A percentile compares a stretch with the other conserved stretches of the same genome.
Evolutionary conservation across 1,284 basidiomycete genomes (phyloP).

Genomic region (Erythrobasidium hasegawianum): DNA sequence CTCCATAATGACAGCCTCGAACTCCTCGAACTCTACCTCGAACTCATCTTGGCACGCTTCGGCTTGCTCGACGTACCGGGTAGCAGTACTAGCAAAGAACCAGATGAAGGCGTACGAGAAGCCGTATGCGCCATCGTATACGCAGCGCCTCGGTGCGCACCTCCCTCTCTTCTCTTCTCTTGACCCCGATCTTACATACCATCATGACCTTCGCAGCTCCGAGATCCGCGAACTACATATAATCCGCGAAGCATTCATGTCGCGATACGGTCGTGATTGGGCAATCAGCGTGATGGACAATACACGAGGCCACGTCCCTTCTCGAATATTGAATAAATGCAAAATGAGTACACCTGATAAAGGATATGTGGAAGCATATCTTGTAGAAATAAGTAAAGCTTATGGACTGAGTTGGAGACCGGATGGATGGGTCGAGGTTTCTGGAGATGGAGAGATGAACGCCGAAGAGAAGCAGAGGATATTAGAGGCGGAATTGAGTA

Average conservation of each 20-base stretch:
- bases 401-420: slow-evolving; percentile 72
- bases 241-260: slow-evolving; percentile 87
- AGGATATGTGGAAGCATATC: slow-evolving; percentile 78
- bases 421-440: slow-evolving; percentile 32
- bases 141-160: slow-evolving; percentile 71
- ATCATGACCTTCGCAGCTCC: slow-evolving; percentile 34
- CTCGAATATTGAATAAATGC: slow-evolving; percentile 70
- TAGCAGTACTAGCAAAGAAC: slow-evolving; percentile 64
- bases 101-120: slow-evolving; percentile 74
- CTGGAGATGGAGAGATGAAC: slow-evolving; percentile 8
- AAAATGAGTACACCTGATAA: slow-evolving; percentile 63
- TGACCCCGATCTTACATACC: neutral
- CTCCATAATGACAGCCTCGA: slow-evolving; percentile 63
- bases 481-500: slow-evolving; percentile 7
- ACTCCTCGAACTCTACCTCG: slow-evolving; percentile 86
- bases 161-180: neutral
- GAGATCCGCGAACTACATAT: slow-evolving; percentile 72
- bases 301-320: slow-evolving; percentile 68
- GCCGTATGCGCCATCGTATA: slow-evolving; percentile 74
- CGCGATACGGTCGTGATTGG: slow-evolving; percentile 85
- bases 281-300: slow-evolving; percentile 77
- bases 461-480: slow-evolving; percentile 18
- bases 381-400: slow-evolving; percentile 79
- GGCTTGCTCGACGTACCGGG: slow-evolving; percentile 70
- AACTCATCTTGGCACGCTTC: slow-evolving; percentile 87